These are phyloP conservation scores for Agaricus sinodeliciosus DNA, from an alignment of 768 basidiomycete genomes.

Conservation along the genomic window DNA sequence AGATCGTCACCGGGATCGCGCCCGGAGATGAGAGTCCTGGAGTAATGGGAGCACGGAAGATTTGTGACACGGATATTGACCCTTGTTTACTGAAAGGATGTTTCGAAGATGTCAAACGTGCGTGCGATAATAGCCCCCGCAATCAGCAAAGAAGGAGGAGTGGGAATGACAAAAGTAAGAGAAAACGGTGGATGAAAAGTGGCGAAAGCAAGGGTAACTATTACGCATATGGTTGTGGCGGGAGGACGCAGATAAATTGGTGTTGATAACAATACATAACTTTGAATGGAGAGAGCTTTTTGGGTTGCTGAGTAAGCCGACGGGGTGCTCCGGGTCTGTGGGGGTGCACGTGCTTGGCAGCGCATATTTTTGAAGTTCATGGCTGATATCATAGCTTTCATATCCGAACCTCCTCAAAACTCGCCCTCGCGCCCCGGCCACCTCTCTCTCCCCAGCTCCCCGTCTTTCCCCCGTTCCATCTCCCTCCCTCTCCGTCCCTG, in stretches of 20 bases:
- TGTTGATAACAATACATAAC: not conserved
- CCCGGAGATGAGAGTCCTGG: too few species aligned
- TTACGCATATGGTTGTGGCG: not conserved
- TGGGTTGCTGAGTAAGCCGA: not conserved
- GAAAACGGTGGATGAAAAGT: not conserved
- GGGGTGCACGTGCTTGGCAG: slow-evolving; percentile 4
- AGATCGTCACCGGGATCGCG: too few species aligned
- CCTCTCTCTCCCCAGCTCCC: not conserved
- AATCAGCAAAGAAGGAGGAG: not conserved
- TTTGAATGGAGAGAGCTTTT: not conserved
- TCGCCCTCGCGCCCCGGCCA: too few species aligned
- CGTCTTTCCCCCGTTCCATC: not conserved
- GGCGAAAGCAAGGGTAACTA: not conserved
- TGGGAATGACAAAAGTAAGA: not conserved
- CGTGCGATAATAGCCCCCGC: not conserved
- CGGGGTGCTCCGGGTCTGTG: slow-evolving; percentile 9
- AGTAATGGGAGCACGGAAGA: too few species aligned
- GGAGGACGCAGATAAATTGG: not conserved
- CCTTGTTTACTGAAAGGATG: not conserved
- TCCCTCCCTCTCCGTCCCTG: not conserved
- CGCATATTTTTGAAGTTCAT: slow-evolving; percentile 1
- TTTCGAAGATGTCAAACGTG: slow-evolving; percentile 3
- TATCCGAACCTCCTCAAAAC: not conserved
- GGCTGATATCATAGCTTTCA: slow-evolving; percentile 7
- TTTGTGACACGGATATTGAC: too few species aligned